These are phyloP conservation scores for Kwoniella heveanensis DNA, from an alignment of 768 basidiomycete genomes.

Conservation along the genomic window DNA sequence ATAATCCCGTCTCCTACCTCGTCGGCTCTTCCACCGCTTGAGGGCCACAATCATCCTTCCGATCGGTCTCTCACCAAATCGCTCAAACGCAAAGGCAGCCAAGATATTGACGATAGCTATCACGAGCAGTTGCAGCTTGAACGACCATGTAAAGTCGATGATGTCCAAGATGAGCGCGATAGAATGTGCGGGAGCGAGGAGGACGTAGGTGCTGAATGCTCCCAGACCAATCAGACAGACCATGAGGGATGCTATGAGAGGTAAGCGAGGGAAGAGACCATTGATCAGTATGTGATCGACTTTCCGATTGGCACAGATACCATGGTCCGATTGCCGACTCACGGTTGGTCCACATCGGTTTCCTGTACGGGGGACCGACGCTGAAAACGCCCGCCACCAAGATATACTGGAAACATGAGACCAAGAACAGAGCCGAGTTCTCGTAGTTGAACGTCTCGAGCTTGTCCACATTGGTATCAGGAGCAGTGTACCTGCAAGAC, in stretches of 20 bases:
- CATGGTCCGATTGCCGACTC: conserved; percentile 39
- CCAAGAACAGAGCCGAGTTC: conserved; percentile 85
- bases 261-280: neutral
- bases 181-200: conserved; percentile 69
- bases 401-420: conserved; percentile 99
- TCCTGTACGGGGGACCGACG: conserved; percentile 94
- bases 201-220: conserved; percentile 72
- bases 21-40: conserved; percentile 48
- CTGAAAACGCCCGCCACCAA: conserved; percentile 95
- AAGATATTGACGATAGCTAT: conserved; percentile 71
- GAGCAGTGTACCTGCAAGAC: conserved; percentile 71
- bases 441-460: conserved; percentile 85
- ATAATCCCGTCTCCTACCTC: conserved; percentile 44
- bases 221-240: conserved; percentile 69
- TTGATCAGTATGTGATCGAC: neutral
- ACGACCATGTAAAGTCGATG: conserved; percentile 70
- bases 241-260: conserved; percentile 72
- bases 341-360: conserved; percentile 95
- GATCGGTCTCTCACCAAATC: conserved; percentile 53
- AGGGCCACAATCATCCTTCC: conserved; percentile 46
- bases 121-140: conserved; percentile 69
- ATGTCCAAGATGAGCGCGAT: conserved; percentile 71
- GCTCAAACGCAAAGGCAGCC: conserved; percentile 74
- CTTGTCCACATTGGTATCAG: conserved; percentile 67
- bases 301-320: neutral